Conservation (phyloP, 2,329 filamentous ascomycete genomes). For the Arthrobotrys sphaeroides region DNA sequence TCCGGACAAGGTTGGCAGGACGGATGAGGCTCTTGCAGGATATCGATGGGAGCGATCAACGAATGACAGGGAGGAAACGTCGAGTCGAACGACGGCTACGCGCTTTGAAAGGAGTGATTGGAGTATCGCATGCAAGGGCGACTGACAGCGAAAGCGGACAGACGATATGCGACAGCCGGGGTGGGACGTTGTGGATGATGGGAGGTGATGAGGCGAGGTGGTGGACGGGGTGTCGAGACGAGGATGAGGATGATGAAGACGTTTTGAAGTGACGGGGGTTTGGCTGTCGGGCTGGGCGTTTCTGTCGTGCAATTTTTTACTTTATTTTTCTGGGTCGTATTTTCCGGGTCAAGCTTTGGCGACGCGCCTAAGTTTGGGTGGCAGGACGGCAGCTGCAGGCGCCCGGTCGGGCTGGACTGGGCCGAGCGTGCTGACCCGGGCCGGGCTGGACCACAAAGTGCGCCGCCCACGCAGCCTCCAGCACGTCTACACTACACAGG, state of each 20-base stretch:
- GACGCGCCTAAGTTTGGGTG: slow-evolving; percentile 28
- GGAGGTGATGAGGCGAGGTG: neutral
- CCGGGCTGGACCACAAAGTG: slow-evolving; percentile 36
- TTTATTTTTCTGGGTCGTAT: slow-evolving; percentile 4
- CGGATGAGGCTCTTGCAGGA: slow-evolving; percentile 22
- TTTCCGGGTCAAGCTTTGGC: slow-evolving; percentile 12
- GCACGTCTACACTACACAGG: neutral
- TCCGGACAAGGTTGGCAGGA: neutral
- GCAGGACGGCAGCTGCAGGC: neutral
- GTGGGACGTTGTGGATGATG: slow-evolving; percentile 2
- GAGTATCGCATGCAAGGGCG: slow-evolving; percentile 30
- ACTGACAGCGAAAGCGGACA: neutral
- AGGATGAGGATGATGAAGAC: slow-evolving; percentile 3
- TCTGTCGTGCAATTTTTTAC: slow-evolving; percentile 26
- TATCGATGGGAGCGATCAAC: slow-evolving; percentile 31
- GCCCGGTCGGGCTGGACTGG: neutral
- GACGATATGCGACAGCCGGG: slow-evolving; percentile 13
- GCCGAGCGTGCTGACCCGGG: too few species aligned
- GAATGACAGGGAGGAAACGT: slow-evolving; percentile 51
- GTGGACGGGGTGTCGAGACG: slow-evolving; percentile 27
- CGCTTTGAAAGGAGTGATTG: slow-evolving; percentile 51
- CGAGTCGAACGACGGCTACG: slow-evolving; percentile 52
- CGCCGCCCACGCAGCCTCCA: slow-evolving; percentile 31
- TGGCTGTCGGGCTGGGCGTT: slow-evolving; percentile 20
- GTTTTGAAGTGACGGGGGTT: slow-evolving; percentile 31